Base-by-base conservation (phyloP, 192 early-diverging fungal genomes). In the Obelidium mucronatum region DNA sequence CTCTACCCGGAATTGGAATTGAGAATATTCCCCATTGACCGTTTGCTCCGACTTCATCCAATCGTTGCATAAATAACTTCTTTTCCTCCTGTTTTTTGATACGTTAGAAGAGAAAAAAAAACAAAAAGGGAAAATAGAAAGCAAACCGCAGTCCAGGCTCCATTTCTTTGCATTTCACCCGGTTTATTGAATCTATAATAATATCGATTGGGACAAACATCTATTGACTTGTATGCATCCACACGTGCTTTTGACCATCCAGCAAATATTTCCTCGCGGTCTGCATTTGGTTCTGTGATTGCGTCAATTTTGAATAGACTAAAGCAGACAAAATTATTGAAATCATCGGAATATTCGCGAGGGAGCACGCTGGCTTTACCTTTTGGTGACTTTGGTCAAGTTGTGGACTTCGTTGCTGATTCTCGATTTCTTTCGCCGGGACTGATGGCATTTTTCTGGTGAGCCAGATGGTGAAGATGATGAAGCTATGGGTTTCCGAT, bases 131-230 rank as follows among this genome's bases (percentile, higher is more conserved):
- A n/a, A 60, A 58, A 55, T 61, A 54, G 39, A 22, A 34, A 28
- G 19, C 61, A n/a, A 73, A 90, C 89, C 69, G 86, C 81, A 19
- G 93, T 93, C 96, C 96, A 97, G 74, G 87, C 89, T 4, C 96
- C 96, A 61, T 94, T 96, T 55, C 91, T 87, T 75, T 98, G 96
- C 73, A 93, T 94, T 80, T 98, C 96, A 35, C 96, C 96, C 0
- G 96, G 96, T 1, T 94, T 95, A 80, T 98, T 98, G 82, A 98
- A 98, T 22, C 96, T 91, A 79, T 98, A 98, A 79, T 98, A 98
- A 76, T 98, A 98, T 26, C 94, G 94, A 84, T 98, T 98, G 51
- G 97, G 97, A 61, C 96, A 97, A 60, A 90, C 93, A 63, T 96
- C 91, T 81, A 98, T 98, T 74, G 92, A 91, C 77, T 94, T 90